Conservation (phyloP, 2,329 filamentous ascomycete species). For the Talaromyces sp. region DNA sequence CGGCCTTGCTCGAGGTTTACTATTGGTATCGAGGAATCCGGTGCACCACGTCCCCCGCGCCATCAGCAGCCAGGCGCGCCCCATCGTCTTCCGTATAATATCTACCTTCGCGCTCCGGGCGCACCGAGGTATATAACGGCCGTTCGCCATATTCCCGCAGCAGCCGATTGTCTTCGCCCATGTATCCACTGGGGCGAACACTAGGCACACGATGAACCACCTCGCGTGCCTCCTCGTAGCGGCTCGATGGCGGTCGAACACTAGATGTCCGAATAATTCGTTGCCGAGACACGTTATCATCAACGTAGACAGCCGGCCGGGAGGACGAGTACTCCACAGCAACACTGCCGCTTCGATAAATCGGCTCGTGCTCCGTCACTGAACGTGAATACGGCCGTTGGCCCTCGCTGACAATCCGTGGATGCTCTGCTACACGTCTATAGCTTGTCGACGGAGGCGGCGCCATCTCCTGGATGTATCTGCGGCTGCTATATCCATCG, state of each 20-base stretch:
- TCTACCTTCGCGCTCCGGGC: constrained; percentile 25
- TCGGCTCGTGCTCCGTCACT: constrained; percentile 28
- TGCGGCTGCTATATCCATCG: constrained; percentile 33
- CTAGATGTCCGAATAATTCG: constrained; percentile 54
- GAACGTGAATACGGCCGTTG: constrained; percentile 27
- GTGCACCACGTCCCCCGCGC: constrained; percentile 24
- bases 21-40: constrained; percentile 29
- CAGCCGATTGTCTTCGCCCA: constrained; percentile 32
- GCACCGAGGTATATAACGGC: constrained; percentile 32
- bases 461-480: constrained; percentile 41
- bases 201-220: constrained; percentile 35
- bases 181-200: constrained; percentile 37
- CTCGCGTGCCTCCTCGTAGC: constrained; percentile 40
- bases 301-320: constrained; percentile 42
- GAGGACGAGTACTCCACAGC: constrained; percentile 36
- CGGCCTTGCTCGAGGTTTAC: background rate
- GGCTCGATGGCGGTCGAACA: constrained; percentile 48
- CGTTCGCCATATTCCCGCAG: constrained; percentile 46
- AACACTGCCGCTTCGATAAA: constrained; percentile 34
- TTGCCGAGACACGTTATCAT: constrained; percentile 60
- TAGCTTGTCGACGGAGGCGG: constrained; percentile 37
- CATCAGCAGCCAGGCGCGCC: constrained; percentile 26
- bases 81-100: constrained; percentile 33
- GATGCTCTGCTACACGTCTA: constrained; percentile 34
- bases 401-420: constrained; percentile 24